Base-by-base conservation (phyloP, 169 alveolate species). In the Cryptosporidium tyzzeri region DNA sequence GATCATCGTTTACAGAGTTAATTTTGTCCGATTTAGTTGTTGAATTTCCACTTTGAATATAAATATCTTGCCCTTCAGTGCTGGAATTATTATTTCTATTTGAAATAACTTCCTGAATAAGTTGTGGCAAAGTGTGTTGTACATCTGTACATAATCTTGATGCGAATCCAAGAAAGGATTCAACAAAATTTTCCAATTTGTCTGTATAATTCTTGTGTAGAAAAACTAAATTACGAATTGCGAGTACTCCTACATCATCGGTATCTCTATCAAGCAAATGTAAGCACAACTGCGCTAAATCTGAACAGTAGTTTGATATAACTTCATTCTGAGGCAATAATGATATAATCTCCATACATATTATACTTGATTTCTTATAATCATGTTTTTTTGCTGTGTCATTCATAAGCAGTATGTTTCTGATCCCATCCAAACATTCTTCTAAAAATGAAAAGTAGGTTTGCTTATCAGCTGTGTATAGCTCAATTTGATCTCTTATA, bases 101-200 rank as follows among this genome's bases (percentile, higher is more conserved):
- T 18, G 89, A 80, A 29, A 80, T 65, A 5, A 80, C 67, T 39
- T 80, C 89, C 51, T 80, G 89, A 21, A 80, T 80, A 18, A 80
- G 48, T 16, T 80, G 89, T 26, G 89, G 89, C 29, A 80, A 44
- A 33, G 61, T 62, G 23, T 80, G 89, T 23, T 80, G 89, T 7
- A 80, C 65, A 65, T 80, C 89, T 35, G 37, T 80, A 39, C 89
- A 80, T n/a, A 80, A 67, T 80, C 89, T 80, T 21, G 89, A 80
- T 41, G 89, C 55, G 21, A 80, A 80, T n/a, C 89, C 89, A 41
- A 80, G 89, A 45, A 80, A 80, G 0, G 89, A 80, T 5, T 80
- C 89, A 18, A 80, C 89, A 0, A 80, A 51, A 61, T 18, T 23
- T 62, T 62, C 89, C 29, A 80, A 44, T 50, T 59, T 65, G 6